phyloP scores from a whole-genome alignment of 2,329 filamentous ascomycete species.

The Elsinoe batatas region DNA sequence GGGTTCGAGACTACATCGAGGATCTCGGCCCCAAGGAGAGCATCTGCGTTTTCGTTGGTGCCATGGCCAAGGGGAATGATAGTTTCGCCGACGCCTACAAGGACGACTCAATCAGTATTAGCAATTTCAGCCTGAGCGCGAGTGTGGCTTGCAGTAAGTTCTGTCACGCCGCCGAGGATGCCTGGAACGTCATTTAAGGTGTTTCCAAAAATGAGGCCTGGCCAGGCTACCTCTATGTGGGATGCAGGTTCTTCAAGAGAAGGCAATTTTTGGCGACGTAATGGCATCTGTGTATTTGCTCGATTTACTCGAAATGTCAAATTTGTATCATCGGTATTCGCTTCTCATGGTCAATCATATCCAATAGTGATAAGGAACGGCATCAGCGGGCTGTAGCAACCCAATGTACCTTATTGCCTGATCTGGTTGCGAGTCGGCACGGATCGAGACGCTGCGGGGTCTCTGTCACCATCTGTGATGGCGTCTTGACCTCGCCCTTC shows the following conservation, averaged over 20 bases:
- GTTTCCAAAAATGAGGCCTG: not conserved
- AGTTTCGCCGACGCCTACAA: constrained; percentile 92
- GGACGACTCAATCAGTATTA: constrained; percentile 96
- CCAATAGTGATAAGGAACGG: not conserved
- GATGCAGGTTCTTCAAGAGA: not conserved
- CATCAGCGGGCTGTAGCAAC: not conserved
- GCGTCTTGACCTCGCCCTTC: not conserved
- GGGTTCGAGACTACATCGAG: constrained; percentile 80
- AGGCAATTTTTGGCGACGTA: constrained; percentile 1
- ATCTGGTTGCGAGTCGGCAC: constrained; percentile 1
- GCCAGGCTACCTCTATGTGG: not conserved
- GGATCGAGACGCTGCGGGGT: constrained; percentile 10
- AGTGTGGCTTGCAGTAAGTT: constrained; percentile 99
- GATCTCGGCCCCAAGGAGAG: constrained; percentile 73
- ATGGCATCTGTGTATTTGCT: not conserved
- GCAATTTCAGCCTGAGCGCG: constrained; percentile 92
- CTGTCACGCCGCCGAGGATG: constrained; percentile 94
- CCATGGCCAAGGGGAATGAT: constrained; percentile 95
- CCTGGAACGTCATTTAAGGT: constrained; percentile 78
- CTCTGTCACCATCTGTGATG: not conserved
- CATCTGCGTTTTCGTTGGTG: constrained; percentile 94
- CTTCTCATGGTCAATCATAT: not conserved
- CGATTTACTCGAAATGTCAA: not conserved
- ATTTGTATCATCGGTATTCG: not conserved
- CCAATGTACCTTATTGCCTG: not conserved